phyloP scores from a whole-genome alignment of 345 rosid genomes.

The Luvunga scandens region DNA sequence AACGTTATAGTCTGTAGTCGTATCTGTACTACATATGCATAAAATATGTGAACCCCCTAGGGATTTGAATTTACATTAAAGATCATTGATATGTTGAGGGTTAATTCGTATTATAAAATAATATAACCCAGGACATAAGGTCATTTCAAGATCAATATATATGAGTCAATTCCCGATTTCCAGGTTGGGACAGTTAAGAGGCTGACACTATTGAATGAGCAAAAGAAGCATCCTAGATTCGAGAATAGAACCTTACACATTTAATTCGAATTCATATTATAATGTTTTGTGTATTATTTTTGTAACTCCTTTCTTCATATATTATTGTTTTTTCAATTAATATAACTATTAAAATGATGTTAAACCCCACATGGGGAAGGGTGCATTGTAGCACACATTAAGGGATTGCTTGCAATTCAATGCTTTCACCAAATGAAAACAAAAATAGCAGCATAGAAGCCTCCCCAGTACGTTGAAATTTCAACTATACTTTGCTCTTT shows the following conservation, averaged over 20 bases:
- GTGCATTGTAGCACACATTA: conserved; percentile 43
- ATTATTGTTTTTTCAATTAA: conserved; percentile 14
- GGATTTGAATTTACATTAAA: too few relatives aligned
- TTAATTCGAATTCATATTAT: background rate
- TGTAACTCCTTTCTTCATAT: background rate
- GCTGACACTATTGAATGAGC: conserved; percentile 21
- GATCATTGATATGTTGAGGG: too few relatives aligned
- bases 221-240: conserved; percentile 35
- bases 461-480: conserved; percentile 33
- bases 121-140: background rate
- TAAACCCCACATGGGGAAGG: conserved; percentile 38
- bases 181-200: conserved; percentile 13
- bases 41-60: too few relatives aligned
- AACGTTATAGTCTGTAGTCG: too few relatives aligned
- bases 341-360: conserved; percentile 13
- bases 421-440: background rate
- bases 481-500: conserved; percentile 14
- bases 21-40: too few relatives aligned
- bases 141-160: background rate
- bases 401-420: conserved; percentile 39
- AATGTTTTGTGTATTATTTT: conserved; percentile 1
- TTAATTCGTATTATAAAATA: background rate
- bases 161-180: conserved; percentile 23
- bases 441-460: conserved; percentile 17
- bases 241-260: conserved; percentile 44